These are phyloP conservation scores for Termitomyces sp. DNA, from an alignment of 768 basidiomycete genomes.

Conservation along the genomic window DNA sequence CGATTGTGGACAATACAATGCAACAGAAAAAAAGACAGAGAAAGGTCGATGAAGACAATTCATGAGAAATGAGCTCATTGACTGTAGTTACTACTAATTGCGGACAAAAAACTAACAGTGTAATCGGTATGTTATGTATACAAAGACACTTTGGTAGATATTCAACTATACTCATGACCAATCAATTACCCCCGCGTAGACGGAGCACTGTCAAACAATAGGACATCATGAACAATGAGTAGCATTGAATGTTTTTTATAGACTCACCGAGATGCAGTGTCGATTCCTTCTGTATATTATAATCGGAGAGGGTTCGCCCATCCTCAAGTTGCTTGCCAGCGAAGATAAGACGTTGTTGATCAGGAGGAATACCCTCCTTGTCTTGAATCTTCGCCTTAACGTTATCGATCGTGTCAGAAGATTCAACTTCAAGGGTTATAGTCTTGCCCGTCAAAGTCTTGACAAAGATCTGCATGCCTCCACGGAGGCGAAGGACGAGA, in stretches of 20 bases:
- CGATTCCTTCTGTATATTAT: constrained; percentile 81
- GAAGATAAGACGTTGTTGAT: constrained; percentile 89
- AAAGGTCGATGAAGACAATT: neutral
- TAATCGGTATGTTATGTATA: no score
- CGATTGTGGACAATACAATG: neutral
- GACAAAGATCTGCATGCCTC: constrained; percentile 90
- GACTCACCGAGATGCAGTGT: constrained; percentile 55
- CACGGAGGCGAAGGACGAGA: constrained; percentile 80
- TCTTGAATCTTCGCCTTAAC: constrained; percentile 83
- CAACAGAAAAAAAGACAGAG: constrained; percentile 26
- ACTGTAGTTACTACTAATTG: no score
- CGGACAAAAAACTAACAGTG: no score
- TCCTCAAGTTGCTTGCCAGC: constrained; percentile 96
- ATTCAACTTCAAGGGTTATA: constrained; percentile 91
- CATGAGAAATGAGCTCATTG: neutral
- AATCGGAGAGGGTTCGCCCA: constrained; percentile 84
- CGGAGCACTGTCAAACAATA: constrained; percentile 49
- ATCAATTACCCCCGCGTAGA: constrained; percentile 71
- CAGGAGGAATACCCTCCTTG: constrained; percentile 80
- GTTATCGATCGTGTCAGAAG: constrained; percentile 90
- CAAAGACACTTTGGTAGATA: neutral
- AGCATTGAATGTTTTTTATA: no score
- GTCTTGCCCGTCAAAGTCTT: constrained; percentile 90
- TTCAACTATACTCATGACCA: neutral
- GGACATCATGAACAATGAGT: neutral